Evolutionary conservation across 768 basidiomycete species (phyloP).

Genomic region (Lepiota venenata): DNA sequence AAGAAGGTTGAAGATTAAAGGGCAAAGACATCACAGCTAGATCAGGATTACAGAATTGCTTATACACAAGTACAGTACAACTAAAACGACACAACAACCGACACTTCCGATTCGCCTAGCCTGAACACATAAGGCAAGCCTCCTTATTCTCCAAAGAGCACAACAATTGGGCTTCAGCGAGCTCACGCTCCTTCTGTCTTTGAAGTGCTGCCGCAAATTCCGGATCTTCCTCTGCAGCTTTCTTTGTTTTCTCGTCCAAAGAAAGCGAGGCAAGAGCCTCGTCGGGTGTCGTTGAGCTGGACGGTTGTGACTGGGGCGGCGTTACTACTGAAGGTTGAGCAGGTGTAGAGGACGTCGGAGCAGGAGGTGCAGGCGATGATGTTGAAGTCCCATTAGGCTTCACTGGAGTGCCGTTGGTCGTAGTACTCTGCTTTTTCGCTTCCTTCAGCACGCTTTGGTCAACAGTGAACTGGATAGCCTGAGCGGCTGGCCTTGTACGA

Average conservation of each 20-base stretch:
- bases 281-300: slow-evolving; percentile 22
- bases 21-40: slow-evolving; percentile 5
- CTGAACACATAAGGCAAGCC: slow-evolving; percentile 90
- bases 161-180: slow-evolving; percentile 75
- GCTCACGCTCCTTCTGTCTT: slow-evolving; percentile 66
- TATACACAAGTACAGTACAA: not conserved
- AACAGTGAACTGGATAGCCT: slow-evolving; percentile 97
- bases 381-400: slow-evolving; percentile 28
- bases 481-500: slow-evolving; percentile 89
- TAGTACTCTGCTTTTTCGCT: slow-evolving; percentile 45
- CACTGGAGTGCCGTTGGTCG: slow-evolving; percentile 21
- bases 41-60: slow-evolving; percentile 1
- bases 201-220: slow-evolving; percentile 80
- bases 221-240: slow-evolving; percentile 57
- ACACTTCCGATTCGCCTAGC: slow-evolving; percentile 41
- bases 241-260: slow-evolving; percentile 45
- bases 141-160: slow-evolving; percentile 95
- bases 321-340: slow-evolving; percentile 11
- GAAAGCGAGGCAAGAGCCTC: slow-evolving; percentile 33
- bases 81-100: not conserved
- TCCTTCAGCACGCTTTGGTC: slow-evolving; percentile 76
- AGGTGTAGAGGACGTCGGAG: slow-evolving; percentile 16
- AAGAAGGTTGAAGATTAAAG: not conserved
- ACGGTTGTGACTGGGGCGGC: slow-evolving; percentile 13
- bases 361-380: slow-evolving; percentile 20